Base-by-base conservation (phyloP, 2,329 filamentous ascomycete genomes). In the Colletotrichum sansevieriae region DNA sequence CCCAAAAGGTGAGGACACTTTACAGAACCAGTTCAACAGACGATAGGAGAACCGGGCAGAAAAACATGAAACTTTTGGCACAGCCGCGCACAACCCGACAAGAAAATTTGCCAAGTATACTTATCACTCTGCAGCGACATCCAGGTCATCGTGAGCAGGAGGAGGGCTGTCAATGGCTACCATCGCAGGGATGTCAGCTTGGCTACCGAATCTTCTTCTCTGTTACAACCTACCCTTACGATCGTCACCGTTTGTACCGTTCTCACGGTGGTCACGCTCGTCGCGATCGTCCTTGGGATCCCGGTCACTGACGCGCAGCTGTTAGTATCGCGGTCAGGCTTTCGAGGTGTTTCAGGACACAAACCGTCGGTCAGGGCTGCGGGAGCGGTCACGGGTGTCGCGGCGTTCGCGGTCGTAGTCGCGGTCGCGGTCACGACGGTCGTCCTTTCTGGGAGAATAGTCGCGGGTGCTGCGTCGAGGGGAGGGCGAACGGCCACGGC, bases 111-210 rank as follows among this genome's bases (percentile, higher is more conserved):
- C 63, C 66, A 71, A 46, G 58, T 65, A 71, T 69, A 64, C 65
- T 70, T 58, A 70, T 76, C 84, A 91, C 83, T 98, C 96, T 76
- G 95, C 49, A 52, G 49, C 95, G 77, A 96, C 95, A 80, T 99
- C 96, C 78, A 98, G 88, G 78, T 99, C 96, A 80, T 99, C 96
- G 77, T 97, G 94, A 75, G 90, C 91, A 72, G 93, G 91, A 71
- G 93, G 89, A 73, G 93, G 92, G 75, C 92, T 93, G 74, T 97
- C 94, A 75, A 91, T 83, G 78, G 88, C 84, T 85, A 70, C 41
- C 1, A 25, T 20, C 66, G 35, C 65, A 63, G 75, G 63, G 74
- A 73, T 58, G 71, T 72, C 43, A 68, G 47, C 29, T 41, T 15
- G 33, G 9, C 15, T 25, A 15, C 7, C 35, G 11, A 29, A 29